Evolutionary conservation across 2,329 filamentous ascomycete species (phyloP).

Genomic region (Colletotrichum brevisporum): DNA sequence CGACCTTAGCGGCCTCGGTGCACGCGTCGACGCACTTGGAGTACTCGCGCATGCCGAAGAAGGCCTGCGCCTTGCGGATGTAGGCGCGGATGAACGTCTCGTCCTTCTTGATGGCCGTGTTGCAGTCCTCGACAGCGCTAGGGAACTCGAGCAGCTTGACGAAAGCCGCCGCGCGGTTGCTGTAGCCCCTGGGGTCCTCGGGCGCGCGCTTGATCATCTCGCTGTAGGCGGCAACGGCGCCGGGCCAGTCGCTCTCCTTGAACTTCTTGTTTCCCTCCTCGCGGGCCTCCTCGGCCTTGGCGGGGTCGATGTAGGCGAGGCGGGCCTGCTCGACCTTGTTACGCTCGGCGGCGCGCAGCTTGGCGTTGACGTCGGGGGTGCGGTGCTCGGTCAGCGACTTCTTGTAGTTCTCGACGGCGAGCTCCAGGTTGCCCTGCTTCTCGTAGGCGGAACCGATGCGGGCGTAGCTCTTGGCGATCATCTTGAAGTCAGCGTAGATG

Average conservation of each 20-base stretch:
- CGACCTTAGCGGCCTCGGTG: constrained; percentile 82
- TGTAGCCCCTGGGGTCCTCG: constrained; percentile 93
- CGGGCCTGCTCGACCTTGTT: constrained; percentile 82
- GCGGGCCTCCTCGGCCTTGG: constrained; percentile 94
- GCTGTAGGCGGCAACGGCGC: constrained; percentile 90
- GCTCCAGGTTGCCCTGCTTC: constrained; percentile 83
- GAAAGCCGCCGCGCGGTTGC: constrained; percentile 96
- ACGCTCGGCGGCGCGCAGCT: constrained; percentile 93
- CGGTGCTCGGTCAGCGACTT: constrained; percentile 96
- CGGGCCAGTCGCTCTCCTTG: constrained; percentile 96
- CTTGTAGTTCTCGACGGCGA: constrained; percentile 91
- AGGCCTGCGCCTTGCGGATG: constrained; percentile 94
- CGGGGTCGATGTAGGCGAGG: constrained; percentile 88
- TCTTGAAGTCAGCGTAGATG: constrained; percentile 96
- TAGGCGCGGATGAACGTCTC: constrained; percentile 95
- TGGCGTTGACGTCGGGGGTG: constrained; percentile 91
- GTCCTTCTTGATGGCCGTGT: constrained; percentile 91
- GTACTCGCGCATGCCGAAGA: constrained; percentile 98
- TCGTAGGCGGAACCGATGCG: constrained; percentile 96
- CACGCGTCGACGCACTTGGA: constrained; percentile 94
- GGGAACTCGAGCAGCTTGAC: constrained; percentile 98
- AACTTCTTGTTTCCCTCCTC: constrained; percentile 97
- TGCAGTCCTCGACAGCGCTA: constrained; percentile 91
- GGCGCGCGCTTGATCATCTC: constrained; percentile 98
- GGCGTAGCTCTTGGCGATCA: constrained; percentile 97